A percentile compares a stretch with the other conserved stretches of the same genome.
These are phyloP conservation scores for Cercophora samala DNA, from an alignment of 495 filamentous ascomycete species.

Conservation along the genomic window DNA sequence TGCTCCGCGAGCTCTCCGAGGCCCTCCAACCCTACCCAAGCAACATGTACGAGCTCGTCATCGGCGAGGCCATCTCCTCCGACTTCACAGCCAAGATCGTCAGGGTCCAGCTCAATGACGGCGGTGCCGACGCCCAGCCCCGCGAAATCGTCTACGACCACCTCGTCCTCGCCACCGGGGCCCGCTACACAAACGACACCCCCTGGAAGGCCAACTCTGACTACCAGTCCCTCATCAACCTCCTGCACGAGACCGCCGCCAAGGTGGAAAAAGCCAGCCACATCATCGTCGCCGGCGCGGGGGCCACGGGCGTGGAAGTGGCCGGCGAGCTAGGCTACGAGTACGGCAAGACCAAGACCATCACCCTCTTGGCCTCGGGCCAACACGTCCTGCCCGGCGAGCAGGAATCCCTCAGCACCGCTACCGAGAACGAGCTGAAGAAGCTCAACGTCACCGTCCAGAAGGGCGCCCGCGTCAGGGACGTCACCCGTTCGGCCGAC, in stretches of 20 bases:
- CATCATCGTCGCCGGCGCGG: slow-evolving; percentile 46
- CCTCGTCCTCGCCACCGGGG: slow-evolving; percentile 87
- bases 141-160: slow-evolving; percentile 63
- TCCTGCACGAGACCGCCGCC: slow-evolving; percentile 30
- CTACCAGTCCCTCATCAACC: slow-evolving; percentile 34
- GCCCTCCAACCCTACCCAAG: slow-evolving; percentile 42
- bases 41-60: slow-evolving; percentile 40
- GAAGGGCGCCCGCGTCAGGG: slow-evolving; percentile 37
- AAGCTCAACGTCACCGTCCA: slow-evolving; percentile 51
- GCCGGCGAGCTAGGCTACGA: slow-evolving; percentile 45
- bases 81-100: slow-evolving; percentile 58
- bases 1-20: slow-evolving; percentile 44
- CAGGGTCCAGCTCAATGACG: slow-evolving; percentile 30
- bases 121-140: slow-evolving; percentile 17
- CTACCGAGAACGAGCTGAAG: slow-evolving; percentile 42
- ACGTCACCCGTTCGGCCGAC: slow-evolving; percentile 20
- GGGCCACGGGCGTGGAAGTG: slow-evolving; percentile 43
- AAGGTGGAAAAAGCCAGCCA: slow-evolving; percentile 36
- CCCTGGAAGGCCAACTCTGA: slow-evolving; percentile 45
- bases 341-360: slow-evolving; percentile 47
- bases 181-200: slow-evolving; percentile 58
- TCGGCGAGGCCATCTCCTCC: slow-evolving; percentile 38
- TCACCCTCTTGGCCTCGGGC: slow-evolving; percentile 46
- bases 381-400: slow-evolving; percentile 37
- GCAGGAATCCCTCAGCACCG: slow-evolving; percentile 32